Conservation (phyloP, 768 basidiomycete genomes). For the Boletellus sp. region DNA sequence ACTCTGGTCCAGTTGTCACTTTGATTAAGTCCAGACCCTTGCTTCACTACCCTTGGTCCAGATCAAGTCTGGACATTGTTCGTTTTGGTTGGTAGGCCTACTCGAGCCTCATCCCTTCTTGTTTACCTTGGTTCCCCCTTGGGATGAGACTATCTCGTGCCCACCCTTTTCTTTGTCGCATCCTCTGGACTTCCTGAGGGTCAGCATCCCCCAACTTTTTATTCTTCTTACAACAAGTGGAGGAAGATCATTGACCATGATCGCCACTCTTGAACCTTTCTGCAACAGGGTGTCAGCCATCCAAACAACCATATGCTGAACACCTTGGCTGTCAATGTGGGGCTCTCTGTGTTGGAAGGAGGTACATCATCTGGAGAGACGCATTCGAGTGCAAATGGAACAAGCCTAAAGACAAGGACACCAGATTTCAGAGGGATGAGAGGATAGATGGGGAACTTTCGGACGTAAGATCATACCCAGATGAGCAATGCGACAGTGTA, state of each 20-base stretch:
- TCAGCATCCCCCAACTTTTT: too few relatives aligned
- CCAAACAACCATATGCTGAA: constrained; percentile 80
- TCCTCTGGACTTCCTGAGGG: too few relatives aligned
- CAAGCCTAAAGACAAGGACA: constrained; percentile 42
- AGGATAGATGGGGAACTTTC: constrained; percentile 29
- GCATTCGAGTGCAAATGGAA: constrained; percentile 64
- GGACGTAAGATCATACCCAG: constrained; percentile 57
- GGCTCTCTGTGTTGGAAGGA: constrained; percentile 55
- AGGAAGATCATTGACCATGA: constrained; percentile 86
- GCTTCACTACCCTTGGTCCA: too few relatives aligned
- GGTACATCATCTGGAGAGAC: constrained; percentile 57
- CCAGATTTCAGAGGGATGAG: constrained; percentile 45
- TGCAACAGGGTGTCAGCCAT: constrained; percentile 88
- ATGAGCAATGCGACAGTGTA: constrained; percentile 49
- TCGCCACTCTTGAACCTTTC: constrained; percentile 59
- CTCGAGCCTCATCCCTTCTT: too few relatives aligned
- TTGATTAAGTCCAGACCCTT: too few relatives aligned
- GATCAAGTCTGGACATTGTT: too few relatives aligned
- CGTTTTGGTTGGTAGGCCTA: too few relatives aligned
- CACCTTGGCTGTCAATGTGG: constrained; percentile 74
- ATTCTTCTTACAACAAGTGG: too few relatives aligned
- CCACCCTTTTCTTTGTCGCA: too few relatives aligned
- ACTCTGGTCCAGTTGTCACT: too few relatives aligned
- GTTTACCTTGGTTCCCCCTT: too few relatives aligned
- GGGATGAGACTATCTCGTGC: too few relatives aligned